These are phyloP conservation scores for Ceriops decandra DNA, from an alignment of 345 rosid species.

Conservation along the genomic window DNA sequence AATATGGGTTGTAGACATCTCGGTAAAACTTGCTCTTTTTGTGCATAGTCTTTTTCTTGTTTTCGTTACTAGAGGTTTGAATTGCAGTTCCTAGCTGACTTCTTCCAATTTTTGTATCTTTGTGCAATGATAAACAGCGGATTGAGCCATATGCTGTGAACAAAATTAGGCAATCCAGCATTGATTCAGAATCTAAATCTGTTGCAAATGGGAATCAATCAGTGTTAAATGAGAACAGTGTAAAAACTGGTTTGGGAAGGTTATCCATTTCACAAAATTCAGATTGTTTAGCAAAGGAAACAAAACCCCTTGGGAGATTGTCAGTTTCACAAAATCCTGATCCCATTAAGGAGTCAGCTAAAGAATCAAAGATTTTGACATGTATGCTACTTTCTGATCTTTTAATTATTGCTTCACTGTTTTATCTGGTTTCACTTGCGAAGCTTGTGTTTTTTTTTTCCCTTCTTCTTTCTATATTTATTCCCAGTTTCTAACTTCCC, in stretches of 20 bases:
- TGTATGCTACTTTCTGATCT: constrained; percentile 43
- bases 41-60: constrained; percentile 15
- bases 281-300: constrained; percentile 58
- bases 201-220: constrained; percentile 52
- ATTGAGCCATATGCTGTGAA: constrained; percentile 70
- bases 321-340: constrained; percentile 74
- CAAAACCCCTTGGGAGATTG: constrained; percentile 75
- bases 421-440: constrained; percentile 10
- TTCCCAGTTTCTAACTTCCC: neutral
- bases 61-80: constrained; percentile 14
- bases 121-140: constrained; percentile 36
- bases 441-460: constrained; percentile 2
- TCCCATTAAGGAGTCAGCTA: constrained; percentile 45
- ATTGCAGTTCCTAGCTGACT: constrained; percentile 9
- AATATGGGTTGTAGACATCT: constrained; percentile 97
- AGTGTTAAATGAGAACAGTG: constrained; percentile 49
- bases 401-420: neutral
- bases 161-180: constrained; percentile 41
- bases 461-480: neutral
- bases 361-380: constrained; percentile 56
- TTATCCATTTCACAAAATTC: constrained; percentile 50
- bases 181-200: constrained; percentile 58
- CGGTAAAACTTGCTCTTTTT: constrained; percentile 47
- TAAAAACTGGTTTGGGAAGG: constrained; percentile 53
- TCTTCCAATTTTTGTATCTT: constrained; percentile 11